Base-by-base conservation (phyloP, 2,329 filamentous ascomycete species). In the Trichoderma citrinoviride region DNA sequence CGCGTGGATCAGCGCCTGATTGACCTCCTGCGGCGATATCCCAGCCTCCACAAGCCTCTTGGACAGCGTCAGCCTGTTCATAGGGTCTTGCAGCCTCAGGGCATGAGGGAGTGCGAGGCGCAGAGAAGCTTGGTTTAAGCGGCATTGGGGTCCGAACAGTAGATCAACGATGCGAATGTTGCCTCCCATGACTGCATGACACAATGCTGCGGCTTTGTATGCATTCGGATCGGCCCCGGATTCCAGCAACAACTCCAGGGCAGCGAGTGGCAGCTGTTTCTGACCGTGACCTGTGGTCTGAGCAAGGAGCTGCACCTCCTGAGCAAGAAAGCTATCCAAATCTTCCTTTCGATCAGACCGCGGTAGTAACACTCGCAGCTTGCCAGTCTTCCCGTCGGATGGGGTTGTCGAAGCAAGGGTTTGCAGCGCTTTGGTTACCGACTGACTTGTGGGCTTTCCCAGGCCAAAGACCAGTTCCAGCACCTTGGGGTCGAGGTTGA, bases 141-240 rank as follows among this genome's bases (percentile, higher is more conserved):
- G 29, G 65, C 72, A 56, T 68, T 74, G 40, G 37, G 73, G 72
- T 4, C 73, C 71, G 53, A 87, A 78, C 3, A 88, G 71, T 23
- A 84, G 71, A 47, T 85, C 82, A 10, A 81, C 78, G 7, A 87
- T 72, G 5, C 76, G 76, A 0, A 75, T 72, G 50, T 82, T 77
- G 15, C 79, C 78, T 1, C 77, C 78, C 19, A 78, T 78, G 2
- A 87, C 79, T 5, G 84, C 83, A 61, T 77, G 76, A 60, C 82
- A 82, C 0, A 88, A 72, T 0, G 84, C 79, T 1, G 81, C 79
- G 0, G 80, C 83, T 27, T 84, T 81, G 64, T 80, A 78, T 1
- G 78, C 76, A 67, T 87, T 86, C n/a, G 85, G 76, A 53, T 86
- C 81, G 2, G 85, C 85, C 0, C 84, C 83, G 1, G 80, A 77